These are phyloP conservation scores for Nakazawaea ernobii DNA, from an alignment of 805 yeast species.

Conservation along the genomic window DNA sequence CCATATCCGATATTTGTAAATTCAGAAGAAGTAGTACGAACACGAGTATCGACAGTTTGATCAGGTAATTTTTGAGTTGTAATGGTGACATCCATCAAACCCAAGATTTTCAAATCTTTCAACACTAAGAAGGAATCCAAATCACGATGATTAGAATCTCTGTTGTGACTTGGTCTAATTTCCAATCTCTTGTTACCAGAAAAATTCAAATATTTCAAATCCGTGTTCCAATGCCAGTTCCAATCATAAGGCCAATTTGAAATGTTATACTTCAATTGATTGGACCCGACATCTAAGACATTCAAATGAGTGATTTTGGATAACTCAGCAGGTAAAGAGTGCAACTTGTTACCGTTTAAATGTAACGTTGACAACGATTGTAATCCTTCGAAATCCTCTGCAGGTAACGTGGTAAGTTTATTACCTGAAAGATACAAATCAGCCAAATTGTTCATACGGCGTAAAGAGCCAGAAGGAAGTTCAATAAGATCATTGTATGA, in stretches of 20 bases:
- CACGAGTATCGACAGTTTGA: constrained; percentile 74
- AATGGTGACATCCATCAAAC: constrained; percentile 92
- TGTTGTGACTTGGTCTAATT: constrained; percentile 59
- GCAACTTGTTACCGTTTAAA: constrained; percentile 79
- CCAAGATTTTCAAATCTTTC: constrained; percentile 65
- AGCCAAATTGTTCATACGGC: constrained; percentile 48
- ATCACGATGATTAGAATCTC: constrained; percentile 52
- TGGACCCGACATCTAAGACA: constrained; percentile 86
- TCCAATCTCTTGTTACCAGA: constrained; percentile 92
- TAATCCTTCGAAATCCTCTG: constrained; percentile 73
- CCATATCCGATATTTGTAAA: constrained; percentile 78
- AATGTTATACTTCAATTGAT: constrained; percentile 83
- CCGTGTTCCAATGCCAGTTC: constrained; percentile 90
- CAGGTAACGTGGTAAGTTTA: constrained; percentile 68
- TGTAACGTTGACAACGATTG: constrained; percentile 53
- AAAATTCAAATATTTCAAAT: constrained; percentile 74
- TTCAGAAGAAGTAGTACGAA: constrained; percentile 84
- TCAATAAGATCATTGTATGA: constrained; percentile 83
- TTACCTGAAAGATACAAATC: constrained; percentile 83
- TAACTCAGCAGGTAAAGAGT: constrained; percentile 83
- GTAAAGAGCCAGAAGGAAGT: constrained; percentile 67
- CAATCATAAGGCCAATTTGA: constrained; percentile 95
- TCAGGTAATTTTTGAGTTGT: constrained; percentile 88
- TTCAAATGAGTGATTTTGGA: constrained; percentile 59
- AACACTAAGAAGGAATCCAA: constrained; percentile 62